phyloP scores from a whole-genome alignment of 305 asterid genomes.

The Petunia hybrid region DNA sequence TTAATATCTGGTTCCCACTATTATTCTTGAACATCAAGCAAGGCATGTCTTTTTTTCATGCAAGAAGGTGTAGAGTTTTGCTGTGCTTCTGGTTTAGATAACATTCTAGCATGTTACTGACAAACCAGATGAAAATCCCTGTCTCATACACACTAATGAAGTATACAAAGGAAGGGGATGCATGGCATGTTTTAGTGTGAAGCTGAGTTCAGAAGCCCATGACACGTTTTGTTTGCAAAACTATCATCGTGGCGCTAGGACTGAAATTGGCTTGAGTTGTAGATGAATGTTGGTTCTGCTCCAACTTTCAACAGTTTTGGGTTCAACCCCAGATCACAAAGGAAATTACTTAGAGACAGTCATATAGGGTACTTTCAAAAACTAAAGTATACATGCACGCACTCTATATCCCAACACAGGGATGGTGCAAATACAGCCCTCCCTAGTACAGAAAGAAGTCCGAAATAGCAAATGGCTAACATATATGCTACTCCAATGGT shows the following conservation, averaged over 20 bases:
- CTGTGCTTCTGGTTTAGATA: neutral
- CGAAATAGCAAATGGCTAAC: neutral
- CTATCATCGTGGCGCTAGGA: neutral
- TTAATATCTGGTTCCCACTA: neutral
- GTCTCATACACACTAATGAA: neutral
- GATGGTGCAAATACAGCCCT: neutral
- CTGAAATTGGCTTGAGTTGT: neutral
- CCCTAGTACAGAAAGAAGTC: conserved; percentile 6
- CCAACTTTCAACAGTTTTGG: neutral
- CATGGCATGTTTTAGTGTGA: neutral
- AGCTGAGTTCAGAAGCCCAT: neutral
- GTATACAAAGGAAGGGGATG: neutral
- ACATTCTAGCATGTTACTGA: neutral
- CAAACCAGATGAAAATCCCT: neutral
- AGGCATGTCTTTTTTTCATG: neutral
- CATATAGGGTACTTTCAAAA: neutral
- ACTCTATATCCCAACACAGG: conserved; percentile 6
- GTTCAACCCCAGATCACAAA: neutral
- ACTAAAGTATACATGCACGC: neutral
- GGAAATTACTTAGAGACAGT: neutral
- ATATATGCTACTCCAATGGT: neutral
- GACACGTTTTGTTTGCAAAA: neutral
- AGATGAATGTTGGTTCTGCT: neutral
- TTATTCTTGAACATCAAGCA: neutral
- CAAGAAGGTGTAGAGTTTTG: neutral